Evolutionary conservation across 2,329 filamentous ascomycete species (phyloP).

Genomic region (Diaporthe citri): DNA sequence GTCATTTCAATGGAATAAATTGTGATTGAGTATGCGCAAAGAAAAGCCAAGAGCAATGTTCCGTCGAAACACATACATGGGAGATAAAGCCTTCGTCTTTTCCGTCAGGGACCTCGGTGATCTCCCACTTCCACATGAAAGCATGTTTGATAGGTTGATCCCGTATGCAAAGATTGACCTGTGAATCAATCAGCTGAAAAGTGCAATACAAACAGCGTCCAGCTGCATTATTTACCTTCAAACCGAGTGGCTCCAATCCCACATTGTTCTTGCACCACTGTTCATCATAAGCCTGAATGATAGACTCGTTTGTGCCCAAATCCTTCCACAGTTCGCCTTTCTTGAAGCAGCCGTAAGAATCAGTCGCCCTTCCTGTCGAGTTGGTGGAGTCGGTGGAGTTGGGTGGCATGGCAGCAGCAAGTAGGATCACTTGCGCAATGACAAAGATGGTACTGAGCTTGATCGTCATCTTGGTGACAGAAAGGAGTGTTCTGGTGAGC

Average conservation of each 20-base stretch:
- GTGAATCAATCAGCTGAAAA: neutral
- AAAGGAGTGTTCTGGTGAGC: neutral
- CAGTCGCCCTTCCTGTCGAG: neutral
- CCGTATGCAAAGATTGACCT: neutral
- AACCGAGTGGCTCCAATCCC: neutral
- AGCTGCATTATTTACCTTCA: neutral
- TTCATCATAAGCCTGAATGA: neutral
- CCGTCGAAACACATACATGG: neutral
- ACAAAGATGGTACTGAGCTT: neutral
- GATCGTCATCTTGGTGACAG: neutral
- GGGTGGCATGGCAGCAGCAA: neutral
- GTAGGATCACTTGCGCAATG: neutral
- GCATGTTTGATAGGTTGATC: neutral
- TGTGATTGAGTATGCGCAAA: neutral
- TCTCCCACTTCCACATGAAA: neutral
- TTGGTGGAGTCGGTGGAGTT: neutral
- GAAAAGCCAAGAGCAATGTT: neutral
- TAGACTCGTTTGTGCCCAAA: constrained; percentile 1
- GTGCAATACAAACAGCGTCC: neutral
- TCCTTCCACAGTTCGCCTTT: neutral
- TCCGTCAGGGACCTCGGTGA: constrained; percentile 1
- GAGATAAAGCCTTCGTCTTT: neutral
- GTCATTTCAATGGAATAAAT: too few relatives aligned
- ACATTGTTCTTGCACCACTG: neutral
- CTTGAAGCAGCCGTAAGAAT: neutral